Evolutionary conservation across 441 rosid species (phyloP).

Genomic region (Isatis lusitanica): DNA sequence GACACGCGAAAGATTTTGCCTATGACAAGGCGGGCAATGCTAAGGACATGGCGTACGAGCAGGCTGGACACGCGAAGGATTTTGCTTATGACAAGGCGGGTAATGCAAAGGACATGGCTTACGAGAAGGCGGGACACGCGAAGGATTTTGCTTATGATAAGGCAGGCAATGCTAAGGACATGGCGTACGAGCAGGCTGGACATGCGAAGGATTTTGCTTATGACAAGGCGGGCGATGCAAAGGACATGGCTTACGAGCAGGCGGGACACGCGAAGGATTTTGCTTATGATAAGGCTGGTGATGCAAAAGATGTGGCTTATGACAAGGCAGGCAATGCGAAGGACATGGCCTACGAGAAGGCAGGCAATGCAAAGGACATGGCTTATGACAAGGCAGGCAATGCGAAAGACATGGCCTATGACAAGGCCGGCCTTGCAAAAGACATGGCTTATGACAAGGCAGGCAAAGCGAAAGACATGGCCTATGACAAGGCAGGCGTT

Average conservation of each 20-base stretch:
- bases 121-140: not conserved
- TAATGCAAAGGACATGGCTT: slow-evolving; percentile 31
- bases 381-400: not conserved
- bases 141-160: slow-evolving; percentile 1
- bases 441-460: slow-evolving; percentile 3
- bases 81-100: slow-evolving; percentile 19
- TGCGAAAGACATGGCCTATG: not conserved
- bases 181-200: not conserved
- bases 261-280: not conserved
- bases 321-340: not conserved
- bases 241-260: not conserved
- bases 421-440: not conserved
- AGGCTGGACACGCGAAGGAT: not conserved
- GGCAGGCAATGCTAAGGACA: slow-evolving; percentile 13
- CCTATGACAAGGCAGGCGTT: not conserved
- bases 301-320: not conserved
- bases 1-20: not conserved
- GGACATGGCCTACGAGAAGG: not conserved
- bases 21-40: slow-evolving; percentile 20
- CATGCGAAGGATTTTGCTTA: not conserved
- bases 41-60: not conserved
- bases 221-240: not conserved
- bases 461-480: not conserved
- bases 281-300: not conserved
- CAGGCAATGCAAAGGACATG: too few species aligned